Percentiles rank a stretch among this genome's conserved stretches.
phyloP scores from a whole-genome alignment of 768 basidiomycete species.

The Cyclocybe aegerita region DNA sequence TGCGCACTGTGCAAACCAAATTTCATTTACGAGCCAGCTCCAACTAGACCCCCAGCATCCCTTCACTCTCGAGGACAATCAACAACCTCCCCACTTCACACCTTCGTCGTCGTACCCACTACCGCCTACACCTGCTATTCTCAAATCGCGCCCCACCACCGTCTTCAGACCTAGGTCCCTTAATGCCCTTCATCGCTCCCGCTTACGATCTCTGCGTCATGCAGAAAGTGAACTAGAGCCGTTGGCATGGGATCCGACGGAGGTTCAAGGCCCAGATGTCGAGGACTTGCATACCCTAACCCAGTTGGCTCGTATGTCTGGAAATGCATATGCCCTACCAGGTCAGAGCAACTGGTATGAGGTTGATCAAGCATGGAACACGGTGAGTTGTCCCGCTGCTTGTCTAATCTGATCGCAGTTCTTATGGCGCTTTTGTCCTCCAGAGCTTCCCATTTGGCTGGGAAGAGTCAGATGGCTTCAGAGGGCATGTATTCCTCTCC shows the following conservation, averaged over 20 bases:
- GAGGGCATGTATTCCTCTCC: constrained; percentile 86
- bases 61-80: not conserved
- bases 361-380: constrained; percentile 73
- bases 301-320: constrained; percentile 85
- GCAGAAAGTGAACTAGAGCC: constrained; percentile 43
- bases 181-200: constrained; percentile 46
- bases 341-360: constrained; percentile 80
- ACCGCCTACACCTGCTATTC: constrained; percentile 10
- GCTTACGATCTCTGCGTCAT: constrained; percentile 47
- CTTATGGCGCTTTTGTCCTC: no score
- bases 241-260: constrained; percentile 66
- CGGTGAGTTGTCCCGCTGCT: constrained; percentile 25
- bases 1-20: constrained; percentile 10
- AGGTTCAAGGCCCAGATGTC: constrained; percentile 74
- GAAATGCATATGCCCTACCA: constrained; percentile 84
- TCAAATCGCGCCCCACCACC: constrained; percentile 52
- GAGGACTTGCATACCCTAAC: constrained; percentile 76
- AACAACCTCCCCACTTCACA: constrained; percentile 7
- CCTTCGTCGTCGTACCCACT: constrained; percentile 15
- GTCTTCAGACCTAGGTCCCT: constrained; percentile 61
- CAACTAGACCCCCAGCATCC: constrained; percentile 11
- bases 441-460: constrained; percentile 83
- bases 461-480: constrained; percentile 76
- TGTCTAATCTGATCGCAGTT: not conserved
- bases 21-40: constrained; percentile 21